phyloP scores from a whole-genome alignment of 1,284 basidiomycete genomes.

The Fistulinella cinereoalba region DNA sequence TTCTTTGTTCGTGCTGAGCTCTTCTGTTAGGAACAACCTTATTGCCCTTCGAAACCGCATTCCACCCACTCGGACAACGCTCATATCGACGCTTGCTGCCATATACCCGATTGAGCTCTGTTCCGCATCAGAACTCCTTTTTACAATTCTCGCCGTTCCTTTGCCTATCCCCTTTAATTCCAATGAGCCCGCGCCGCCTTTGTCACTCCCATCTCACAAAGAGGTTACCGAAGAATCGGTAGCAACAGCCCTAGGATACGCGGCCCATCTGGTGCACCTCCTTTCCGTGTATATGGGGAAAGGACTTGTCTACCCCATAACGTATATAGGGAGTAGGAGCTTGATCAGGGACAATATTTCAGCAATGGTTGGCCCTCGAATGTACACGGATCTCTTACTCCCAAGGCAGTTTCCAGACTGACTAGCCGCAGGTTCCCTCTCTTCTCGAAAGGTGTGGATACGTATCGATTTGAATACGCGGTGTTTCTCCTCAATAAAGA shows the following conservation, averaged over 20 bases:
- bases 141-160: conserved; percentile 78
- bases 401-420: conserved; percentile 8
- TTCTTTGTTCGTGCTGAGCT: conserved; percentile 9
- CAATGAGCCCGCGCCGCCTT: conserved; percentile 84
- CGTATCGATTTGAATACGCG: conserved; percentile 96
- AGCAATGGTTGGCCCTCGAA: conserved; percentile 89
- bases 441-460: conserved; percentile 91
- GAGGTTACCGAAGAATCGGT: conserved; percentile 81
- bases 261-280: conserved; percentile 79
- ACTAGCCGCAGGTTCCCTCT: conserved; percentile 76
- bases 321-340: conserved; percentile 84
- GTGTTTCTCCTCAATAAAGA: conserved; percentile 97
- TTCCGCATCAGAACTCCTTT: conserved; percentile 78
- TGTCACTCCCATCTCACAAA: conserved; percentile 60
- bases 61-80: conserved; percentile 57
- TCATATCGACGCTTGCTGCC: conserved; percentile 72
- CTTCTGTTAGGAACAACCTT: conserved; percentile 42
- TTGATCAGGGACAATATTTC: conserved; percentile 88
- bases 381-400: conserved; percentile 50
- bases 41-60: conserved; percentile 48
- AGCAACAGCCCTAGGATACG: conserved; percentile 85
- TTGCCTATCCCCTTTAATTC: conserved; percentile 77
- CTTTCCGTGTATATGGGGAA: conserved; percentile 78
- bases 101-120: conserved; percentile 89
- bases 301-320: conserved; percentile 84